Base-by-base conservation (phyloP, 2,329 filamentous ascomycete species). In the Hymenoscyphus repandus region DNA sequence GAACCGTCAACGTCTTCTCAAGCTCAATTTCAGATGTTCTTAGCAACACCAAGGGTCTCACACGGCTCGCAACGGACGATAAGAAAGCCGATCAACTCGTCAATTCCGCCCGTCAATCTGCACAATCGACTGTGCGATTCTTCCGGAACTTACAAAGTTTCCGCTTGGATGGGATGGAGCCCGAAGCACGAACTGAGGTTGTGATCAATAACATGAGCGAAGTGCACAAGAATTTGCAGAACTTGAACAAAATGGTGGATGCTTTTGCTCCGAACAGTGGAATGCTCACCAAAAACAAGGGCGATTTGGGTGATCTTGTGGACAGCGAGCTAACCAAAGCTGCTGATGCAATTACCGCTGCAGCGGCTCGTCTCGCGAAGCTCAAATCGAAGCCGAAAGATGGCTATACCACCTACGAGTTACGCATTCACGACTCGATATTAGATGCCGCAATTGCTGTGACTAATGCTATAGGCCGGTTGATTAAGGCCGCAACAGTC, bases 151-250 rank as follows among this genome's bases (percentile, higher is more conserved):
- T 99, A 18, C 89, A 95, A 71, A 96, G 91, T 59, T 96, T 96
- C 77, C 84, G 93, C 10, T 77, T 99, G 12, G 91, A 95, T 64
- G 90, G 88, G 50, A 81, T 97, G 68, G 91, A 96, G 59, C 82
- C 89, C 12, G 77, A 95, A 57, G 88, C 95, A 68, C 96, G 95
- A 81, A 95, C 90, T 2, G 92, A 97, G 56, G 90, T 97, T 32
- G 92, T 99, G 49, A 95, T 99, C 73, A 95, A 93, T 72, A 92
- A 88, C 75, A 97, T 96, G 70, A 89, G 95, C 58, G 93, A 99
- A 58, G 91, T 97, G 9, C 89, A 96, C 68, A 86, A 95, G 70
- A 90, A 95, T 60, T 76, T 99, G 47, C 92, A 97, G 72, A 88
- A 87, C 65, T 79, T 99, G 58, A 96, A 90, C 69, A 96, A 96